Evolutionary conservation across 2,329 filamentous ascomycete species (phyloP).

Genomic region (Xylaria sp.): DNA sequence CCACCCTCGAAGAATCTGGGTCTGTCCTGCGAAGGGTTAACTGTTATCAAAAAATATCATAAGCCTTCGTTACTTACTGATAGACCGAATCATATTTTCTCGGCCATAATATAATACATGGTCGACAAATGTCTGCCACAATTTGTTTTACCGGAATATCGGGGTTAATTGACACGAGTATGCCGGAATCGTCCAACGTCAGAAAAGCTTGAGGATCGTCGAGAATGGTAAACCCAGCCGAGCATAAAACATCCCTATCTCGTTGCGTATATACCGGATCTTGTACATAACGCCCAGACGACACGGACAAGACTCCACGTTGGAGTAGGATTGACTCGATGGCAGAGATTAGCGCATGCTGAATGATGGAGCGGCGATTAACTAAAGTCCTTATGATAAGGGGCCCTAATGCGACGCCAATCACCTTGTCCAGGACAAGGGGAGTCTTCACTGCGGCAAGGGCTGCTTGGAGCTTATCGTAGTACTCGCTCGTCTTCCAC

Average conservation of each 20-base stretch:
- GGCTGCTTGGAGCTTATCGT: constrained; percentile 23
- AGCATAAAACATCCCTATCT: constrained; percentile 28
- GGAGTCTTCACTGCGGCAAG: constrained; percentile 27
- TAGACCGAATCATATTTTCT: constrained; percentile 16
- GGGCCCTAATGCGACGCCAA: constrained; percentile 28
- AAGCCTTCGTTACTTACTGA: not conserved
- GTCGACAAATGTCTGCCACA: constrained; percentile 33
- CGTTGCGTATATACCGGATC: constrained; percentile 29
- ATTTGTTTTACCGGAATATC: constrained; percentile 30
- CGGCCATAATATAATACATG: constrained; percentile 28
- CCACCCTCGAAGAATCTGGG: constrained; percentile 16
- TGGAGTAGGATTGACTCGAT: no score
- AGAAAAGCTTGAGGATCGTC: constrained; percentile 32
- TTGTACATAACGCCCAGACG: constrained; percentile 23
- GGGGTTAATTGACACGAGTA: constrained; percentile 31
- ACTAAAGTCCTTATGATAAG: constrained; percentile 19
- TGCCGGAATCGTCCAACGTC: constrained; percentile 29
- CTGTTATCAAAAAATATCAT: constrained; percentile 7
- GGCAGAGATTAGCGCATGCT: constrained; percentile 29
- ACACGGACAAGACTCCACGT: constrained; percentile 21
- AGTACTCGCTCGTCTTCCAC: constrained; percentile 28
- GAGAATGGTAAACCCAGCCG: constrained; percentile 30
- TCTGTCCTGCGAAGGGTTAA: constrained; percentile 17
- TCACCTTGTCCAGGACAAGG: constrained; percentile 25
- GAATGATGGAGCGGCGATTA: constrained; percentile 17